Percentiles rank a stretch among this genome's conserved stretches.
These are phyloP conservation scores for Rauvolfia tetraphylla DNA, from an alignment of 257 asterid genomes.

Conservation along the genomic window DNA sequence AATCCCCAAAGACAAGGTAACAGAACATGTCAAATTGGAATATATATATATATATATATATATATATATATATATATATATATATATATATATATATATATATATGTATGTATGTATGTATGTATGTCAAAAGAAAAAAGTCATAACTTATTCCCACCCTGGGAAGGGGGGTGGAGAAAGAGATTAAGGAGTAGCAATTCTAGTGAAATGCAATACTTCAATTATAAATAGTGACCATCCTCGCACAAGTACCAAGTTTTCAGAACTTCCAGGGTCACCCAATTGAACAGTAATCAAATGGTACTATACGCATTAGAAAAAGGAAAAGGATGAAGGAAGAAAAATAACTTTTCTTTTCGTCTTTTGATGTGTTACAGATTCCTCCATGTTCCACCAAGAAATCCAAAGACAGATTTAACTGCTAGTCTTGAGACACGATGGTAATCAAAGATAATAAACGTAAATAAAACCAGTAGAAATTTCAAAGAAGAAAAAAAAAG, in stretches of 20 bases:
- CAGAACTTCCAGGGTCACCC: neutral
- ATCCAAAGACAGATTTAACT: neutral
- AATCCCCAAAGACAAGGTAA: conserved; percentile 32
- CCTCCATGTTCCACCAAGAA: neutral
- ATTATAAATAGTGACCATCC: neutral
- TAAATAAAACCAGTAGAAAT: neutral
- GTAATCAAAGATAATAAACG: neutral
- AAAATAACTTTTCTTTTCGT: too few species aligned
- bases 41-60: neutral
- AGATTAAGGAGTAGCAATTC: neutral
- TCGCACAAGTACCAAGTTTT: neutral
- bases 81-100: neutral
- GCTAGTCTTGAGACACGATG: neutral
- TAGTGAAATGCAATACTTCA: neutral
- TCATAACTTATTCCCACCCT: neutral
- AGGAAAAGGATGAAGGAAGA: neutral
- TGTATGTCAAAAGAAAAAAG: neutral
- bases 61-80: neutral
- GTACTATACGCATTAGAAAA: neutral
- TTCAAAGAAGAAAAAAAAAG: neutral
- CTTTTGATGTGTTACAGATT: neutral
- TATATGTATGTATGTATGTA: neutral
- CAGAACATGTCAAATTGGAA: conserved; percentile 24
- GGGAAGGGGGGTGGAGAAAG: neutral
- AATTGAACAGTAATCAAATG: neutral